These are phyloP conservation scores for Tinospora cordifolia DNA, from an alignment of 164 flowering plant species.

Conservation along the genomic window DNA sequence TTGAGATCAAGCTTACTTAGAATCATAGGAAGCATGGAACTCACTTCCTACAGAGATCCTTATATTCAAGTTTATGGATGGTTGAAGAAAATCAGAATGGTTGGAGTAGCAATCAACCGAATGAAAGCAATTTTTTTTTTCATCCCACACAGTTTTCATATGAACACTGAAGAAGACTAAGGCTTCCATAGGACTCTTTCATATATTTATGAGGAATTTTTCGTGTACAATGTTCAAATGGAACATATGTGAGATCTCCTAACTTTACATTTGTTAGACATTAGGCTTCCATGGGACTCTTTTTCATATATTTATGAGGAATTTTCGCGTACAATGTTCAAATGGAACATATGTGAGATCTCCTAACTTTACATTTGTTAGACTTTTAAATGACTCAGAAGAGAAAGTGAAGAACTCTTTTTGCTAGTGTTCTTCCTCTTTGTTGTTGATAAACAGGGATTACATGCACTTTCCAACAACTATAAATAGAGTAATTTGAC, in stretches of 20 bases:
- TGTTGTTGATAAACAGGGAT: not conserved
- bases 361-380: not conserved
- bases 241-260: not conserved
- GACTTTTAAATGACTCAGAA: not conserved
- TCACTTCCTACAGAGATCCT: not conserved
- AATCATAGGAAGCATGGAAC: slow-evolving; percentile 5
- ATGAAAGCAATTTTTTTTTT: not conserved
- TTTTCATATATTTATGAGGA: no score
- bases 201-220: not conserved
- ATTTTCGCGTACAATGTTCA: not conserved
- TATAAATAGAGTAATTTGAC: no score
- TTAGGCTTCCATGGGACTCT: no score
- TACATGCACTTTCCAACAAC: no score
- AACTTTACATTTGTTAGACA: not conserved
- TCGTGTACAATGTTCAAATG: not conserved
- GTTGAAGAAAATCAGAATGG: not conserved
- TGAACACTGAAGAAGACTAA: not conserved
- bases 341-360: not conserved
- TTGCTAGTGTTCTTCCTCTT: not conserved
- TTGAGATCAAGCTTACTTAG: slow-evolving; percentile 44
- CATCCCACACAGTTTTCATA: not conserved
- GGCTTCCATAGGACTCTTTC: no score
- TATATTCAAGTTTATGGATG: not conserved
- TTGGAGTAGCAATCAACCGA: not conserved
- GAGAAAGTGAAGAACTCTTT: not conserved